Evolutionary conservation across 2,329 filamentous ascomycete species (phyloP).

Genomic region (Ilyonectria mors-panacis): DNA sequence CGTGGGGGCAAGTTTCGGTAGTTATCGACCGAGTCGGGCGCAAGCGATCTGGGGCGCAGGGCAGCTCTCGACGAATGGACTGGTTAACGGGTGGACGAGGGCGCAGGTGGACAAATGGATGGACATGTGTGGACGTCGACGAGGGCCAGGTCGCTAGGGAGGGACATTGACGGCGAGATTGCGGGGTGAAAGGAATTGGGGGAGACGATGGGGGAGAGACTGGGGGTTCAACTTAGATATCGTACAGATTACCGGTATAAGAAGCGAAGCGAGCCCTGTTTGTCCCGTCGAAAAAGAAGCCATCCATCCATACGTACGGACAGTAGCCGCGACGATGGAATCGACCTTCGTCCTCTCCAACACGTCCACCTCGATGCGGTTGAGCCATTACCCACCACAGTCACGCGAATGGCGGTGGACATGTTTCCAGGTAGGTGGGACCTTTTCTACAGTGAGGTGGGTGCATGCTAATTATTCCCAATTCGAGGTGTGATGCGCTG

Average conservation of each 20-base stretch:
- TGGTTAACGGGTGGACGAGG: slow-evolving; percentile 1
- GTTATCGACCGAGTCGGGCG: slow-evolving; percentile 18
- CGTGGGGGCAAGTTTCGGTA: slow-evolving; percentile 24
- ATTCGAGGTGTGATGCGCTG: background rate
- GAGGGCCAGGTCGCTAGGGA: slow-evolving; percentile 20
- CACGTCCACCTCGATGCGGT: background rate
- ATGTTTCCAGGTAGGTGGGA: background rate
- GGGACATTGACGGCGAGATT: slow-evolving; percentile 19
- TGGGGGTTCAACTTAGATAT: slow-evolving; percentile 12
- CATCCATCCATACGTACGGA: slow-evolving; percentile 10
- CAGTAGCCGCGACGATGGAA: background rate
- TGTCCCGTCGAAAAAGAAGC: slow-evolving; percentile 36
- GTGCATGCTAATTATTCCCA: background rate
- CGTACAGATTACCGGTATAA: slow-evolving; percentile 5
- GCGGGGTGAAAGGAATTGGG: slow-evolving; percentile 30
- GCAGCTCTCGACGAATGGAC: background rate
- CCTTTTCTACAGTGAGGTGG: background rate
- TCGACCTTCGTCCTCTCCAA: background rate
- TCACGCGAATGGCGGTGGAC: background rate
- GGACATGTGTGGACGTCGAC: background rate
- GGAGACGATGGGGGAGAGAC: slow-evolving; percentile 25
- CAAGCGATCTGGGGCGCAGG: background rate
- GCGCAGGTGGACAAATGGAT: background rate
- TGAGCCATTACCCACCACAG: slow-evolving; percentile 15
- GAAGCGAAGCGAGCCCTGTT: slow-evolving; percentile 21